Evolutionary conservation across 805 yeast genomes (phyloP).

Genomic region (Suhomyces sp.): DNA sequence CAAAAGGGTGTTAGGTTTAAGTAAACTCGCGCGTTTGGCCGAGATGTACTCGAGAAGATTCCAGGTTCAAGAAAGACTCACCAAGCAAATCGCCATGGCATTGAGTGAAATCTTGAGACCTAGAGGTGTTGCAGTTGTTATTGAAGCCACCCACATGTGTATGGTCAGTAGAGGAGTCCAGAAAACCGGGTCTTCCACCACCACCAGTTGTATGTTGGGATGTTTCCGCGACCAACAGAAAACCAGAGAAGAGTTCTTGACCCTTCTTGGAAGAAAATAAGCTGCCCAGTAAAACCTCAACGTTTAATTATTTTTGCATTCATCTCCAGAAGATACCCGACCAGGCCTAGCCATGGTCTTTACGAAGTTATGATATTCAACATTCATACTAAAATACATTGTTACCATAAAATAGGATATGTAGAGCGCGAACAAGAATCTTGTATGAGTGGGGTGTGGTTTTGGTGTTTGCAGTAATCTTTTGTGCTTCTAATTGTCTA

Average conservation of each 20-base stretch:
- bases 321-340: not conserved
- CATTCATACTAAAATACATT: slow-evolving; percentile 10
- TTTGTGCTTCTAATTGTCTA: too few relatives aligned
- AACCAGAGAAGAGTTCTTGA: slow-evolving; percentile 93
- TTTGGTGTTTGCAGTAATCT: too few relatives aligned
- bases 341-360: not conserved
- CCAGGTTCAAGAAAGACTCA: slow-evolving; percentile 96
- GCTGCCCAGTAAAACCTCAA: not conserved
- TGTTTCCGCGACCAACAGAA: slow-evolving; percentile 90
- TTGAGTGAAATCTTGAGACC: slow-evolving; percentile 87
- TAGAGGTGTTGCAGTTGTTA: slow-evolving; percentile 96
- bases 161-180: slow-evolving; percentile 98
- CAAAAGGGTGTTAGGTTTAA: slow-evolving; percentile 85
- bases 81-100: slow-evolving; percentile 97
- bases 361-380: slow-evolving; percentile 35
- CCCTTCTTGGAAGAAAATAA: slow-evolving; percentile 63
- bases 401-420: not conserved
- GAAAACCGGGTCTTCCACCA: slow-evolving; percentile 89
- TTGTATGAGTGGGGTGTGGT: too few relatives aligned
- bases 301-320: slow-evolving; percentile 1
- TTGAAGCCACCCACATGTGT: slow-evolving; percentile 98
- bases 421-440: too few relatives aligned
- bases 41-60: slow-evolving; percentile 95
- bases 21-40: slow-evolving; percentile 91
- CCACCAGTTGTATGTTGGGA: slow-evolving; percentile 96